Percentiles rank a stretch among this genome's conserved stretches.
phyloP scores from a whole-genome alignment of 768 basidiomycete genomes.

The Boletus speciosus region DNA sequence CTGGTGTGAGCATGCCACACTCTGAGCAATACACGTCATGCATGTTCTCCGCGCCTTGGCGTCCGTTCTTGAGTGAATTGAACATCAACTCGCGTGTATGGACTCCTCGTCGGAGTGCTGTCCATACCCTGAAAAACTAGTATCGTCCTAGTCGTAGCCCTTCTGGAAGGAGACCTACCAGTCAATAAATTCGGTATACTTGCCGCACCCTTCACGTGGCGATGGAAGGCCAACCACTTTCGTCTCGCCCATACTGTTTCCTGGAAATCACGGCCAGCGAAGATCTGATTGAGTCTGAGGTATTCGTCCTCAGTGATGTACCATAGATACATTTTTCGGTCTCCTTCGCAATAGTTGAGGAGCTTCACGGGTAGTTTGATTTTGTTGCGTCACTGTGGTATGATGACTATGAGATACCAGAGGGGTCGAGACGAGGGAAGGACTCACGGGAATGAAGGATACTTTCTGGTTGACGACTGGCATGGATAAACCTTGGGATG shows the following conservation, averaged over 20 bases:
- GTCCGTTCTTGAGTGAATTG: slow-evolving; percentile 10
- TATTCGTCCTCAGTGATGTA: slow-evolving; percentile 20
- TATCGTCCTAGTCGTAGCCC: not conserved
- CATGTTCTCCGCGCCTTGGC: slow-evolving; percentile 17
- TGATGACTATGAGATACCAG: not conserved
- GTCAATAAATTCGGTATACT: slow-evolving; percentile 16
- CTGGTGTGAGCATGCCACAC: slow-evolving; percentile 10
- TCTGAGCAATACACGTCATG: slow-evolving; percentile 20
- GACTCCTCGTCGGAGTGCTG: slow-evolving; percentile 15
- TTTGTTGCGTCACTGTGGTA: slow-evolving; percentile 4
- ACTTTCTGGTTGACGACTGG: slow-evolving; percentile 7
- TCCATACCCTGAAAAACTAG: slow-evolving; percentile 11
- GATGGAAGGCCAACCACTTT: slow-evolving; percentile 11
- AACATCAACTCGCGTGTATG: slow-evolving; percentile 18
- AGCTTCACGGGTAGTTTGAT: slow-evolving; percentile 8
- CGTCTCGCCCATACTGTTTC: slow-evolving; percentile 12
- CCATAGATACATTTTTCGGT: slow-evolving; percentile 4
- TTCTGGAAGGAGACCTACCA: not conserved
- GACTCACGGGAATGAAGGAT: slow-evolving; percentile 6
- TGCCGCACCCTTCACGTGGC: slow-evolving; percentile 9
- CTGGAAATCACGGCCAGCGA: slow-evolving; percentile 10
- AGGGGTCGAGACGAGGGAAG: not conserved
- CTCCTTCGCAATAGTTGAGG: not conserved
- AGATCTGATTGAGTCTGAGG: slow-evolving; percentile 12
- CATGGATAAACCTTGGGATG: not conserved